Evolutionary conservation across 768 basidiomycete species (phyloP), one percentile per base, ranked within the genome.

Genomic region (Kwoniella bestiolae): DNA sequence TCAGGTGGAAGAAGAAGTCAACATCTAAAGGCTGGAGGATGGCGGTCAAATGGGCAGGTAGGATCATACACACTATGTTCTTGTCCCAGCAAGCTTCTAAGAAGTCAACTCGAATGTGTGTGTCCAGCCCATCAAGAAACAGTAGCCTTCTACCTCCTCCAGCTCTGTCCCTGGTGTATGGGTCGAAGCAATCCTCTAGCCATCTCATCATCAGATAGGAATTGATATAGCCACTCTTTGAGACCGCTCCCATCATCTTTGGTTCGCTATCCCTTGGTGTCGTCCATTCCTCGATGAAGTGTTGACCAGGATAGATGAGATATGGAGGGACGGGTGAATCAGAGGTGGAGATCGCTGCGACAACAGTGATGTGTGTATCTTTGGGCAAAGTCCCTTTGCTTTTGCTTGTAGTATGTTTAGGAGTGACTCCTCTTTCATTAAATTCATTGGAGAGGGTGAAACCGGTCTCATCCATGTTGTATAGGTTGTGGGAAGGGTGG

Each of bases 381-480:
- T 14, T n/a, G 7, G 53, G 35, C 12, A 35, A 31, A 1, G 16
- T 25, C n/a, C 26, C 44, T 26, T 56, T 41, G 18, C 14, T 9
- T 12, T 58, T 56, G 28, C 25, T 31, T 26, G 60, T 44, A 31
- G 28, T 9, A 14, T 45, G 47, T 7, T 16, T 46, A 4, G 61
- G 60, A 29, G 50, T 61, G 18, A 67, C 52, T 29, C 56, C 23
- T 18, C 61, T 53, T 14, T 29, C n/a, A 4, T 31, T 35, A 6
- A 60, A 45, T 3, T 5, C 38, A 34, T 32, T 28, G 1, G 45
- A 56, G 25, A 63, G 66, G 31, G 31, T 52, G 60, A 67, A 67
- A 11, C 46, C 46, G 29, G 56, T 34, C 44, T 67, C 61, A 52
- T 67, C 66, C 66, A 67, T 67, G 47, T 63, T 67, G 61, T 56